Base-by-base conservation (phyloP, 2,329 filamentous ascomycete species). In the Fusarium succisae region DNA sequence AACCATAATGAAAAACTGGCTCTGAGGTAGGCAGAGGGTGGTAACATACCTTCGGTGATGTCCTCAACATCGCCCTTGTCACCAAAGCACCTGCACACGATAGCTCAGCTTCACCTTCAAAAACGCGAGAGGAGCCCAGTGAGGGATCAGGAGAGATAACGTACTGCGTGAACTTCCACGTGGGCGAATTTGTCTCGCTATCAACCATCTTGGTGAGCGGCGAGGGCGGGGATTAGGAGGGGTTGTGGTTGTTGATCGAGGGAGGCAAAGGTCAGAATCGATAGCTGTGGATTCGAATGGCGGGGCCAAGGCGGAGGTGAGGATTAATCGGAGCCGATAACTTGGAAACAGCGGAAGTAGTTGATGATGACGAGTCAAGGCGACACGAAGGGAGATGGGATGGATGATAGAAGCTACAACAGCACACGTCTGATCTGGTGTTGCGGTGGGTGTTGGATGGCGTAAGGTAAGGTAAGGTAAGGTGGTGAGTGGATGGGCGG, bases 161-260 rank as follows among this genome's bases (percentile, higher is more conserved):
- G 85, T 93, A 97, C 95, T 98, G 96, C 85, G 96, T 98, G 87
- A 98, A 98, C 90, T 98, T 98, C 96, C 96, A 98, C 86, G 95
- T 98, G 83, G 95, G 95, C 87, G 94, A 92, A 89, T 91, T 94
- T 86, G 93, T 90, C 87, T 97, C 95, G 88, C 92, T 93, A 91
- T 98, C 95, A 88, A 96, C 95, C 95, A 98, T 98, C 88, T 92
- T 96, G 86, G 80, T 79, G 75, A 78, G 77, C 78, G 80, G 79
- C 75, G 77, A 79, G 64, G 77, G 80, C 77, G 75, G 71, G 80
- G 72, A 73, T 60, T 69, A 70, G 71, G 66, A 72, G 70, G 68
- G 69, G 70, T 63, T 69, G 70, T 63, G 64, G 71, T 72, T 69
- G 72, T 69, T 77, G 74, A 69, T 74, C 65, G 68, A 73, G 71